These are phyloP conservation scores for Lactifluus volemus DNA, from an alignment of 768 basidiomycete genomes.

Conservation along the genomic window DNA sequence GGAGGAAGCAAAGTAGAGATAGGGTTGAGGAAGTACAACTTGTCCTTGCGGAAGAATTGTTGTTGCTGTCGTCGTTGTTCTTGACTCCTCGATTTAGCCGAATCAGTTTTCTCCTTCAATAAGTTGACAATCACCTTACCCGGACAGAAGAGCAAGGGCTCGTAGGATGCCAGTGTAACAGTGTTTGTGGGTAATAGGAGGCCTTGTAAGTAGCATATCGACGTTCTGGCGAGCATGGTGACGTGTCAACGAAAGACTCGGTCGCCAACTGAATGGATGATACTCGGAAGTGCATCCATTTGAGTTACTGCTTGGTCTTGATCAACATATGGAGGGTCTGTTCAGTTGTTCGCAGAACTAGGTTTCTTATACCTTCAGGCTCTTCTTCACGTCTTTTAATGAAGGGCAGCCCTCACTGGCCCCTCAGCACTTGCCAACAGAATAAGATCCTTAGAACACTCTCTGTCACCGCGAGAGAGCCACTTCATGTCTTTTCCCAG, in stretches of 20 bases:
- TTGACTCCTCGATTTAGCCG: too few species aligned
- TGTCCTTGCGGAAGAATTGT: too few species aligned
- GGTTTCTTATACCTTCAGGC: conserved; percentile 50
- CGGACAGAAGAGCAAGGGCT: conserved; percentile 70
- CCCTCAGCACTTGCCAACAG: conserved; percentile 51
- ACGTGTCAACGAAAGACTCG: background rate
- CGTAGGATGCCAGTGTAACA: conserved; percentile 56
- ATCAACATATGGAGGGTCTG: conserved; percentile 48
- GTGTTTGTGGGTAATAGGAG: conserved; percentile 71
- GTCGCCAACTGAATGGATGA: background rate
- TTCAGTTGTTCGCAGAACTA: background rate
- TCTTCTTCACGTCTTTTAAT: conserved; percentile 71
- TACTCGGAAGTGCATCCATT: conserved; percentile 75
- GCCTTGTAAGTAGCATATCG: conserved; percentile 83
- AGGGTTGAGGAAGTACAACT: too few species aligned
- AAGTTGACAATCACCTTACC: conserved; percentile 41
- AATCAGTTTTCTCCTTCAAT: conserved; percentile 11
- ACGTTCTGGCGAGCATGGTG: conserved; percentile 39
- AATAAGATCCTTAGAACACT: conserved; percentile 43
- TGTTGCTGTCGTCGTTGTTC: too few species aligned
- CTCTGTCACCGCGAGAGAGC: conserved; percentile 34
- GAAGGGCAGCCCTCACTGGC: conserved; percentile 43
- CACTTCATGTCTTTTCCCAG: conserved; percentile 52
- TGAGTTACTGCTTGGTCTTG: conserved; percentile 70
- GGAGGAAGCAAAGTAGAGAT: too few species aligned